Base-by-base conservation (phyloP, 805 yeast genomes). In the Ogataea populi-albae region DNA sequence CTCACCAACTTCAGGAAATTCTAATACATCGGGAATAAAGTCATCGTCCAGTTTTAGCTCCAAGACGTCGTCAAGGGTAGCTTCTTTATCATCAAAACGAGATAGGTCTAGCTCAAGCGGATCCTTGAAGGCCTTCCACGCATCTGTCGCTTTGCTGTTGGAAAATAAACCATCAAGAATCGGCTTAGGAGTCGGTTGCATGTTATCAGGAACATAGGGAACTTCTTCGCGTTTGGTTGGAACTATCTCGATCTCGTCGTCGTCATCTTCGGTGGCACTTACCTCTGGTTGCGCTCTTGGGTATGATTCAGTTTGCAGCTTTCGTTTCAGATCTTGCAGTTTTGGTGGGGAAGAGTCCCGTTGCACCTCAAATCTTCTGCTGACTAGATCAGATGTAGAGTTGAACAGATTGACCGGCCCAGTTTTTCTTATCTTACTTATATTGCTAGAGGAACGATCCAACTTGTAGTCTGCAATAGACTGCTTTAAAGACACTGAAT, bases 231-330 rank as follows among this genome's bases (percentile, higher is more conserved):
- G 57, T 23, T 50, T 53, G 16, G 55, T 52, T 5, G 82, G 73
- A 16, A 68, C 68, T 26, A 55, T 52, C 42, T 79, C 85, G n/a
- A 77, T 61, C 34, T 69, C 74, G 26, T 59, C 59, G 17, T 64
- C 69, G 23, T 59, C 57, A 20, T 27, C 28, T 11, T 40, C 56
- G 9, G 41, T 39, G 21, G 38, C 40, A 16, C 43, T 38, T 8
- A 30, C 37, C 7, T 40, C 23, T 8, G 39, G 37, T 24, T 32
- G 36, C 23, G 27, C 24, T 41, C 41, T 16, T 35, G 43, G 22
- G 26, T 27, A 24, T 30, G 29, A 17, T 20, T 30, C 15, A 40
- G 32, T 7, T 40, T n/a, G n/a, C 17, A 30, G 47, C n/a, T 45
- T 49, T 30, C 53, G 43, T 12, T 47, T 47, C 15, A 50, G 47